Percentiles rank a stretch among this genome's conserved stretches.
phyloP scores from a whole-genome alignment of 2,329 filamentous ascomycete species.

The Fusarium sublunatum region DNA sequence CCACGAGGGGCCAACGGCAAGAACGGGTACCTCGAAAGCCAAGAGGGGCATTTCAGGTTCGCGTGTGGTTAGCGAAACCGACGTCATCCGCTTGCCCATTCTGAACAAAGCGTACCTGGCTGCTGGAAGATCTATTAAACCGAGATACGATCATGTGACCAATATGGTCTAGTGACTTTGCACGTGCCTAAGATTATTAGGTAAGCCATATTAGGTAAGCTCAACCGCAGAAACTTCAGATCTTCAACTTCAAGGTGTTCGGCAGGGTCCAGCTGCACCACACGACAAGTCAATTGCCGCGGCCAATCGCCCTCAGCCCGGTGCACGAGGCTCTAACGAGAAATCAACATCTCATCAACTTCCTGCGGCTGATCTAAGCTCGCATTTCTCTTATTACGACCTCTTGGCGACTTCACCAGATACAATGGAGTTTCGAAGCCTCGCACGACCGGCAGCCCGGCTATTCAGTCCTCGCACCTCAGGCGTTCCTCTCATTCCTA shows the following conservation, averaged over 20 bases:
- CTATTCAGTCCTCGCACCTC: constrained; percentile 47
- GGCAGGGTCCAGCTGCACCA: constrained; percentile 31
- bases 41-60: constrained; percentile 32
- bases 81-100: constrained; percentile 40
- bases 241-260: constrained; percentile 33
- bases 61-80: constrained; percentile 2
- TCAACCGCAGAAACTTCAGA: constrained; percentile 45
- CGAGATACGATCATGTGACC: constrained; percentile 21
- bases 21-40: constrained; percentile 12
- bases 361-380: neutral
- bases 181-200: neutral
- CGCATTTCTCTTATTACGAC: neutral
- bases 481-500: constrained; percentile 42
- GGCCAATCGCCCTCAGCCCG: constrained; percentile 40
- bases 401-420: constrained; percentile 18
- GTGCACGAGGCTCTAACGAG: constrained; percentile 29
- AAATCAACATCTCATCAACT: constrained; percentile 4
- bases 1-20: constrained; percentile 29
- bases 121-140: neutral
- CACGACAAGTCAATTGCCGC: constrained; percentile 40
- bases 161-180: accelerated
- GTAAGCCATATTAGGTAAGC: constrained; percentile 34
- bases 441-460: constrained; percentile 51
- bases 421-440: constrained; percentile 52
- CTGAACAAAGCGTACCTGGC: constrained; percentile 5